Evolutionary conservation across 768 basidiomycete genomes (phyloP).

Genomic region (Lanmaoa pseudosensibilis): DNA sequence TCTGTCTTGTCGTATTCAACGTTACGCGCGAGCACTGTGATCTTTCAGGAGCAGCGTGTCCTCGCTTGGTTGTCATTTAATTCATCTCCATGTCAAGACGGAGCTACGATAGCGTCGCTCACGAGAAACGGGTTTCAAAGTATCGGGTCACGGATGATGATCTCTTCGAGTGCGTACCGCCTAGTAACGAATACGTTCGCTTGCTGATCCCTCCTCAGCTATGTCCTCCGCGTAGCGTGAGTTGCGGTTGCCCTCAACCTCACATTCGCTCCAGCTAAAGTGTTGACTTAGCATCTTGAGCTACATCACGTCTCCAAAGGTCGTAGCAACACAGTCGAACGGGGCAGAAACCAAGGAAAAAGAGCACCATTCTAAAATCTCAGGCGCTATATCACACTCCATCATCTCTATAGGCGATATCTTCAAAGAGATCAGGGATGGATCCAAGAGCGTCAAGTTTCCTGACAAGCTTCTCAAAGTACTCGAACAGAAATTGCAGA

Average conservation of each 20-base stretch:
- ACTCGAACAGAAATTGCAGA: conserved; percentile 84
- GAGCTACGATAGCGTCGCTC: conserved; percentile 70
- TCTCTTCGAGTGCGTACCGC: conserved; percentile 69
- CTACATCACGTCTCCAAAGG: conserved; percentile 68
- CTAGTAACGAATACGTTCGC: not conserved
- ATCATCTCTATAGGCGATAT: conserved; percentile 69
- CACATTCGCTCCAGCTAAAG: conserved; percentile 6
- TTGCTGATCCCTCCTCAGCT: conserved; percentile 45
- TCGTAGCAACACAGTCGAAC: conserved; percentile 30
- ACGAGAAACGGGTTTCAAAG: conserved; percentile 72
- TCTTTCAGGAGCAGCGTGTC: conserved; percentile 5
- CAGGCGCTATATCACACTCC: conserved; percentile 56
- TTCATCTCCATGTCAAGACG: conserved; percentile 58
- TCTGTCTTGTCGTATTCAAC: not conserved
- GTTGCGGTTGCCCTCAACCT: conserved; percentile 30
- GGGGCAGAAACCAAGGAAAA: conserved; percentile 49
- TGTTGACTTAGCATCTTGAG: conserved; percentile 57
- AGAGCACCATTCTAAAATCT: conserved; percentile 68
- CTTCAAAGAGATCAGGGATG: conserved; percentile 76
- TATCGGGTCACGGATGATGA: conserved; percentile 83
- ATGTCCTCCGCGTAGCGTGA: conserved; percentile 83
- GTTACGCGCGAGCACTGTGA: conserved; percentile 1
- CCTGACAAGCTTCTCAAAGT: conserved; percentile 93
- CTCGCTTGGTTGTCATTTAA: conserved; percentile 9
- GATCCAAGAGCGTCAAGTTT: conserved; percentile 85